Evolutionary conservation across 2,329 filamentous ascomycete species (phyloP).

Genomic region (Sporothrix dimorphospora): DNA sequence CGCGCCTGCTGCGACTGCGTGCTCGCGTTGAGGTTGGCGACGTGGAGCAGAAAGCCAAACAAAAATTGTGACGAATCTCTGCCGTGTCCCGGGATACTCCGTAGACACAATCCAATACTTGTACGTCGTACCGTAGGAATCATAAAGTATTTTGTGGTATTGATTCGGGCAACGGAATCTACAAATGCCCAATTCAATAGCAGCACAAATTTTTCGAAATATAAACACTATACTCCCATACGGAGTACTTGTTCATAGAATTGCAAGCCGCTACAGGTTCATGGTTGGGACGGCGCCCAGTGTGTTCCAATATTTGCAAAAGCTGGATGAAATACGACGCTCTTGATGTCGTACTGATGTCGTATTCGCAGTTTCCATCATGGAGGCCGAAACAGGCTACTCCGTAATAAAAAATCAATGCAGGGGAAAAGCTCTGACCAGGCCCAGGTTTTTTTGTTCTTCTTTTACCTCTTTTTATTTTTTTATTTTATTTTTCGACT

Average conservation of each 20-base stretch:
- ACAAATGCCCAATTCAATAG: background rate
- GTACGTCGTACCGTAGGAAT: background rate
- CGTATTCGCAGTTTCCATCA: background rate
- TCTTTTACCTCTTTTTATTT: background rate
- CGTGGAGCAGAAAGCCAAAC: background rate
- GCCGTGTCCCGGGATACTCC: background rate
- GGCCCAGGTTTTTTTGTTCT: background rate
- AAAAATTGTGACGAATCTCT: background rate
- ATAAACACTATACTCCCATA: background rate
- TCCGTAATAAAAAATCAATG: slow-evolving; percentile 10
- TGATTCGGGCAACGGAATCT: background rate
- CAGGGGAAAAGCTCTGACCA: slow-evolving; percentile 22
- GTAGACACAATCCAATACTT: no score
- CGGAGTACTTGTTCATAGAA: background rate
- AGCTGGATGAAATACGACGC: slow-evolving; percentile 3
- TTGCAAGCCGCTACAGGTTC: background rate
- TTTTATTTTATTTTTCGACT: background rate
- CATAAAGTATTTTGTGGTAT: background rate
- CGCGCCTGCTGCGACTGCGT: background rate
- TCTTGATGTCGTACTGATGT: background rate
- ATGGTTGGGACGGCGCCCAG: background rate
- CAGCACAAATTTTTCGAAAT: no score
- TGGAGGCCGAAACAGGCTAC: slow-evolving; percentile 13
- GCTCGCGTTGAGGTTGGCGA: background rate
- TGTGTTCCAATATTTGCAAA: background rate